phyloP scores from a whole-genome alignment of 768 basidiomycete species.

The Pleurotus tuber-regium region DNA sequence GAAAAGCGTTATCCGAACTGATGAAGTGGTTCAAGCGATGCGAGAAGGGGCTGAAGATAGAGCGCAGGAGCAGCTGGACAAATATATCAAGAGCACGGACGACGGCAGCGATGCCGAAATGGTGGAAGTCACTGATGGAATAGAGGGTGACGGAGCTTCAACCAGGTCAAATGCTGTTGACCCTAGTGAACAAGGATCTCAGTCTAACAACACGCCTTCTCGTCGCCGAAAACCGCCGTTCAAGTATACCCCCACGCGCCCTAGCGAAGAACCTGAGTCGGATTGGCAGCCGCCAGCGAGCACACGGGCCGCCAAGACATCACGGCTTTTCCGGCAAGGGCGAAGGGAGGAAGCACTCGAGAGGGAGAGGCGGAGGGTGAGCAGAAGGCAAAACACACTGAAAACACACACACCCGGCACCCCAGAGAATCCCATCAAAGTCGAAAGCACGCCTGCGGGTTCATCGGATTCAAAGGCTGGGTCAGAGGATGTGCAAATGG shows the following conservation, averaged over 20 bases:
- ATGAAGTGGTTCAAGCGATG: conserved; percentile 36
- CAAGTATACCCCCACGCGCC: conserved; percentile 19
- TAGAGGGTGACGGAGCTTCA: neutral
- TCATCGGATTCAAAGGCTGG: no score
- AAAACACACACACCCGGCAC: neutral
- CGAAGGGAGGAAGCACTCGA: conserved; percentile 31
- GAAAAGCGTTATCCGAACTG: conserved; percentile 34
- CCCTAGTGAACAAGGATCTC: neutral
- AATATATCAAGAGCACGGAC: conserved; percentile 8
- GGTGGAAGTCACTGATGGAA: neutral
- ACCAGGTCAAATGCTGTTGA: neutral
- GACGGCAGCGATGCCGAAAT: conserved; percentile 2
- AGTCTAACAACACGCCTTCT: conserved; percentile 5
- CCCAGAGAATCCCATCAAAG: neutral
- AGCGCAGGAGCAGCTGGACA: conserved; percentile 13
- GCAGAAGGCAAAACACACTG: neutral
- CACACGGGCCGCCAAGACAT: conserved; percentile 29
- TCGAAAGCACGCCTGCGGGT: no score
- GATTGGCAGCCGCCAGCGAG: conserved; percentile 26
- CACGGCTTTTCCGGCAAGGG: conserved; percentile 31
- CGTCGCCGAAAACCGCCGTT: conserved; percentile 13
- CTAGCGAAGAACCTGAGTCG: conserved; percentile 17
- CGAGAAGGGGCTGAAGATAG: conserved; percentile 30
- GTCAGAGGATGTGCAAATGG: no score
- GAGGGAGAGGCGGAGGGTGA: conserved; percentile 29